These are phyloP conservation scores for Setaria italica DNA, from an alignment of 202 grass and related monocot species.

Conservation along the genomic window DNA sequence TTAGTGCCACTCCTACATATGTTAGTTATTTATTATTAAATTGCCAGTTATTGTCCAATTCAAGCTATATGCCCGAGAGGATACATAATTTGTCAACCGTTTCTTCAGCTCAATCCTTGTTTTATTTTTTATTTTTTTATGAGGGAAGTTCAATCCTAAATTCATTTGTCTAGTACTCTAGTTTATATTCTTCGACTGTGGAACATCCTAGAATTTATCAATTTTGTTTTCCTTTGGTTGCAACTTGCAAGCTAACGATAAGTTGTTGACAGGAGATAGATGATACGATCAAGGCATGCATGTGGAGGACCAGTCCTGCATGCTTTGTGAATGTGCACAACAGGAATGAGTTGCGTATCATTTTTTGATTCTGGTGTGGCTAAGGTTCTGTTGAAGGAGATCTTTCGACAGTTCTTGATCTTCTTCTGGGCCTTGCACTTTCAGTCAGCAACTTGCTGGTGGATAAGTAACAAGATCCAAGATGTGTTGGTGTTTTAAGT, in stretches of 20 bases:
- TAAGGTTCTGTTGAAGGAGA: background rate
- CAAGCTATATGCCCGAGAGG: background rate
- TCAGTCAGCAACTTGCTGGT: background rate
- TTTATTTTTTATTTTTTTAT: no score
- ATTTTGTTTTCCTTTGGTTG: background rate
- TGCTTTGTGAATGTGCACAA: background rate
- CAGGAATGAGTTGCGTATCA: background rate
- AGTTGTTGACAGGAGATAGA: background rate
- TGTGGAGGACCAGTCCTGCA: background rate
- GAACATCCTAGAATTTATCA: background rate
- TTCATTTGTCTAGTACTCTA: background rate
- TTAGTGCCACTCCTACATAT: background rate
- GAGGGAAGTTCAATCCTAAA: background rate
- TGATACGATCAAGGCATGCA: background rate
- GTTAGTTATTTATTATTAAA: background rate
- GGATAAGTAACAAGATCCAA: background rate
- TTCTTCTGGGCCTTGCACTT: background rate
- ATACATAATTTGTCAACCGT: background rate
- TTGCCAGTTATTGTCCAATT: background rate
- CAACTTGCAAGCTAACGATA: background rate
- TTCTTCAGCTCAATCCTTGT: background rate
- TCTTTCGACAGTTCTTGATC: conserved; percentile 1
- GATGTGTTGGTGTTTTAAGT: background rate
- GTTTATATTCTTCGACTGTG: background rate
- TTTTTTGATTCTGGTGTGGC: background rate